phyloP scores from a whole-genome alignment of 2,329 filamentous ascomycete genomes.

The Alternaria arbusti region DNA sequence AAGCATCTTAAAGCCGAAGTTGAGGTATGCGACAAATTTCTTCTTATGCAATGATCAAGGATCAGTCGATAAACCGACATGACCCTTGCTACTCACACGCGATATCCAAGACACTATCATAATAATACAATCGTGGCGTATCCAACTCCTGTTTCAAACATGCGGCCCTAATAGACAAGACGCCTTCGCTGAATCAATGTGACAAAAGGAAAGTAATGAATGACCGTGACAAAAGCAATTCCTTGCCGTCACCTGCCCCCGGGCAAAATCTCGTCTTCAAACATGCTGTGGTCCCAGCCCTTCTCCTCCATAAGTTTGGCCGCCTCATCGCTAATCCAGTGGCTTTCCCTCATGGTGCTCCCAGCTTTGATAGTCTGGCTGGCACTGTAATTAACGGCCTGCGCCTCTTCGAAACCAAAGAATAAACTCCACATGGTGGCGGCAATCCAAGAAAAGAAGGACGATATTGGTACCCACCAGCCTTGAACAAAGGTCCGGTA shows the following conservation, averaged over 20 bases:
- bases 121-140: conserved; percentile 5
- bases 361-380: conserved; percentile 2
- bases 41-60: neutral
- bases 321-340: conserved; percentile 13
- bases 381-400: neutral
- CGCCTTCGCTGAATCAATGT: conserved; percentile 20
- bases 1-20: neutral
- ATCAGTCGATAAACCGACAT: neutral
- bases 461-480: conserved; percentile 44
- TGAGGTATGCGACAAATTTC: neutral
- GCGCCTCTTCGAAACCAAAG: conserved; percentile 14
- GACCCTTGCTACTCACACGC: neutral
- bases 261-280: conserved; percentile 27
- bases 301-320: conserved; percentile 20
- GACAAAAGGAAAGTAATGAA: conserved; percentile 10
- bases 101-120: conserved; percentile 8
- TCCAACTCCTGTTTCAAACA: conserved; percentile 2
- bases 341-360: neutral
- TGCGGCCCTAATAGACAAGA: conserved; percentile 2
- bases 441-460: conserved; percentile 27
- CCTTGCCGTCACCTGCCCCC: neutral
- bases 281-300: conserved; percentile 34
- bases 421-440: conserved; percentile 10
- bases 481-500: conserved; percentile 48
- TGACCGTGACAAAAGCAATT: neutral